These are phyloP conservation scores for Neurospora sp. DNA, from an alignment of 495 filamentous ascomycete genomes.

Conservation along the genomic window DNA sequence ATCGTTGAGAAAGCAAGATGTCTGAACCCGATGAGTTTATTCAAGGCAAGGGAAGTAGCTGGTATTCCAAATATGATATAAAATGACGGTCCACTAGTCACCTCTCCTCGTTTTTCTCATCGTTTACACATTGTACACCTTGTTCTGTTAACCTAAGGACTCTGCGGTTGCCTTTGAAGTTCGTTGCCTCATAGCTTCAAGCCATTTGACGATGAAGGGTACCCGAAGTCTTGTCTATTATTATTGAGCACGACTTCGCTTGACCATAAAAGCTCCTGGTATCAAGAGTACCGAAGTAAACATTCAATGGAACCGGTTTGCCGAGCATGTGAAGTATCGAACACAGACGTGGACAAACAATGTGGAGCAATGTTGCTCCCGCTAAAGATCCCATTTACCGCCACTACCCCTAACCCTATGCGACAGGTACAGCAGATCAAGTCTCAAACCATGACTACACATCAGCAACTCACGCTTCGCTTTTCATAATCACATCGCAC, in stretches of 20 bases:
- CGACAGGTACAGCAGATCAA: neutral
- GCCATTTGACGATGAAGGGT: neutral
- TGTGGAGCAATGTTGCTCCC: neutral
- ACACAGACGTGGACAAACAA: neutral
- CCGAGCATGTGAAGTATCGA: neutral
- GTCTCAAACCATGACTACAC: neutral
- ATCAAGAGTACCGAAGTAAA: neutral
- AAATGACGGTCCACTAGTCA: neutral
- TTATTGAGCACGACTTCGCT: neutral
- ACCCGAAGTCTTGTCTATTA: neutral
- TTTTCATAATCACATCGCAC: neutral
- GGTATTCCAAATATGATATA: neutral
- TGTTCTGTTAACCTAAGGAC: neutral
- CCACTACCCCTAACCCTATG: neutral
- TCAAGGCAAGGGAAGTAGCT: neutral
- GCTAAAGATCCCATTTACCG: neutral
- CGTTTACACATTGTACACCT: neutral
- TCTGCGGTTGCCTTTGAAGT: neutral
- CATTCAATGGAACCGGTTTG: neutral
- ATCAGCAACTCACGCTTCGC: neutral
- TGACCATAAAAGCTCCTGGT: neutral
- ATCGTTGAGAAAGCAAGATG: neutral
- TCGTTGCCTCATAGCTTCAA: neutral
- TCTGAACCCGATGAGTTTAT: neutral
- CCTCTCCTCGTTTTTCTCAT: neutral